Evolutionary conservation across 2,329 filamentous ascomycete genomes (phyloP).

Genomic region (Lasiodiplodia hormozganensis): DNA sequence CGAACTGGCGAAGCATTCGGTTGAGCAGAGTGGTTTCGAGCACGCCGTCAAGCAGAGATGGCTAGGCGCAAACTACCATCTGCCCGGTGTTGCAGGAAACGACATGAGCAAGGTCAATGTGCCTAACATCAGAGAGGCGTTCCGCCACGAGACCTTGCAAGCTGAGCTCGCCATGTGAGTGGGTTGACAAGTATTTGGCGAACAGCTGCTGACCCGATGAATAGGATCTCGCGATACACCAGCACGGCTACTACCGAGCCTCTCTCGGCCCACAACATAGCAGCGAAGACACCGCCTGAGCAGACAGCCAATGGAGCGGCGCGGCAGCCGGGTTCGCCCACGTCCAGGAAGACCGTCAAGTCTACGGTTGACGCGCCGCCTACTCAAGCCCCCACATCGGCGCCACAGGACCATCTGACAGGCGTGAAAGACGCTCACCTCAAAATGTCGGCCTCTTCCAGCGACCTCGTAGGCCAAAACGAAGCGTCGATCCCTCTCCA

Average conservation of each 20-base stretch:
- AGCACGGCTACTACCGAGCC: slow-evolving; percentile 41
- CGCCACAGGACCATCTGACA: slow-evolving; percentile 35
- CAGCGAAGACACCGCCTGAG: slow-evolving; percentile 41
- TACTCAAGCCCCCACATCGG: slow-evolving; percentile 39
- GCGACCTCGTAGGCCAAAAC: slow-evolving; percentile 3
- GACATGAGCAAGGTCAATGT: slow-evolving; percentile 96
- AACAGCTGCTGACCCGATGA: background rate
- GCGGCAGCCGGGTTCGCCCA: slow-evolving; percentile 40
- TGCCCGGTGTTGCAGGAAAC: slow-evolving; percentile 84
- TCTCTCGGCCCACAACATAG: slow-evolving; percentile 45
- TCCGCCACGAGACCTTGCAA: slow-evolving; percentile 82
- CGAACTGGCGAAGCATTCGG: slow-evolving; percentile 94
- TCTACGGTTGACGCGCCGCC: slow-evolving; percentile 44
- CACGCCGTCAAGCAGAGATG: slow-evolving; percentile 87
- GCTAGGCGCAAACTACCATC: slow-evolving; percentile 79
- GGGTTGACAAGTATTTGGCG: background rate
- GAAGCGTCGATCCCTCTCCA: background rate
- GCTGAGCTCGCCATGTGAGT: slow-evolving; percentile 86
- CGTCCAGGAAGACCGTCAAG: slow-evolving; percentile 51
- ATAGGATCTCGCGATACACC: slow-evolving; percentile 52
- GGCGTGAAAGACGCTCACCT: slow-evolving; percentile 33
- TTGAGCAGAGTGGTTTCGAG: slow-evolving; percentile 94
- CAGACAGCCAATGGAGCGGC: background rate
- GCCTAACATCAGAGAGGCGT: slow-evolving; percentile 89
- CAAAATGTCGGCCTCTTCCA: slow-evolving; percentile 30